phyloP scores from a whole-genome alignment of 352 stramenopile genomes.

The Poterioochromonas sp. region DNA sequence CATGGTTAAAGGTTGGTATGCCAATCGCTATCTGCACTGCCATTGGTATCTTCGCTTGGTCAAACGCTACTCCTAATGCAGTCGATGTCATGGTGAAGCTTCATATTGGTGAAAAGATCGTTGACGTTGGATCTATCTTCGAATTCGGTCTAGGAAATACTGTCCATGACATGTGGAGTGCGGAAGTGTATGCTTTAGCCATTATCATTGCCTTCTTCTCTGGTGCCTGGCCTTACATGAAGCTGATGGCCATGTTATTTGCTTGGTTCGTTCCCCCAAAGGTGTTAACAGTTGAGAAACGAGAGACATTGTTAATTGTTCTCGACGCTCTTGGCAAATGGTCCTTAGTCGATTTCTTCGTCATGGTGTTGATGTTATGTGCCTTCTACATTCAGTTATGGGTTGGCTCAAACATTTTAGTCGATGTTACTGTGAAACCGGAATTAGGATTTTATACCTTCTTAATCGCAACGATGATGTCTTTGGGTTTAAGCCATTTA shows the following conservation, averaged over 20 bases:
- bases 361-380: constrained; percentile 41
- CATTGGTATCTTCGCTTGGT: constrained; percentile 30
- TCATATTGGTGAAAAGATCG: constrained; percentile 14
- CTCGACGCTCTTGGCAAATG: constrained; percentile 45
- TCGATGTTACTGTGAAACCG: constrained; percentile 43
- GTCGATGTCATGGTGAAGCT: constrained; percentile 36
- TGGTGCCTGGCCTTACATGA: constrained; percentile 45
- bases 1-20: not conserved
- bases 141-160: constrained; percentile 42
- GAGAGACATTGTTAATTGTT: constrained; percentile 32
- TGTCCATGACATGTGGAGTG: constrained; percentile 46
- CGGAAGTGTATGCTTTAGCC: constrained; percentile 38
- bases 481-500: constrained; percentile 40
- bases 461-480: constrained; percentile 40
- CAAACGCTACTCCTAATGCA: constrained; percentile 35
- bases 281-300: constrained; percentile 22
- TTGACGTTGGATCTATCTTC: constrained; percentile 33
- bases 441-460: constrained; percentile 44
- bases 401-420: constrained; percentile 16
- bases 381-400: constrained; percentile 43
- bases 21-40: constrained; percentile 4
- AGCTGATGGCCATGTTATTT: constrained; percentile 40
- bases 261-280: constrained; percentile 39
- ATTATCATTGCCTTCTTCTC: constrained; percentile 44
- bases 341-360: constrained; percentile 45